phyloP scores from a whole-genome alignment of 2,329 filamentous ascomycete genomes.

The Exserohilum rostratum region DNA sequence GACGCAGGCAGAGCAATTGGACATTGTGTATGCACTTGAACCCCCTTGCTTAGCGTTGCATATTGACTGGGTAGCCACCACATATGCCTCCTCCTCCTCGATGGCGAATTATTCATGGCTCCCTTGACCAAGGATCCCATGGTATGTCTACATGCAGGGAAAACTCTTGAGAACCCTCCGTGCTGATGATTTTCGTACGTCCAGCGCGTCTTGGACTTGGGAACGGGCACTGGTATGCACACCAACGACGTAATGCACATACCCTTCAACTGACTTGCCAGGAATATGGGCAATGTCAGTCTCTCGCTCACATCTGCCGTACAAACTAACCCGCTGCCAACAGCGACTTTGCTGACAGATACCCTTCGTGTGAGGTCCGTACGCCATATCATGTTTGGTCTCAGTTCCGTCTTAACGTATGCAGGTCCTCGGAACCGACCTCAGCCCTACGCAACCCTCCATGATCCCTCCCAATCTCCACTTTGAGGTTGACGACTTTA shows the following conservation, averaged over 20 bases:
- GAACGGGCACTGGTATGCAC: constrained; percentile 46
- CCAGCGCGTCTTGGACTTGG: constrained; percentile 49
- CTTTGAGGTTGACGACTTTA: constrained; percentile 44
- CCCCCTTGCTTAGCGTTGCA: not conserved
- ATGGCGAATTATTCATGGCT: constrained; percentile 30
- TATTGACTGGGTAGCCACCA: constrained; percentile 30
- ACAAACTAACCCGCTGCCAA: constrained; percentile 1
- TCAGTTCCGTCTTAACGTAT: constrained; percentile 17
- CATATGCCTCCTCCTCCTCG: constrained; percentile 32
- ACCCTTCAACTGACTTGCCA: constrained; percentile 20
- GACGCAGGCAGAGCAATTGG: constrained; percentile 46
- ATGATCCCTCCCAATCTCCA: constrained; percentile 41
- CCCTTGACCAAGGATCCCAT: constrained; percentile 29
- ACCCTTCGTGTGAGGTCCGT: constrained; percentile 40
- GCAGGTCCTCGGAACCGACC: constrained; percentile 44
- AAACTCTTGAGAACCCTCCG: not conserved
- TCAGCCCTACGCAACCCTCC: constrained; percentile 49
- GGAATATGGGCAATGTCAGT: constrained; percentile 51
- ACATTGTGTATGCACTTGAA: constrained; percentile 41
- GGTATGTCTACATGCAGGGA: constrained; percentile 12
- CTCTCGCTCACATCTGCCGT: not conserved
- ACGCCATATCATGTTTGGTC: not conserved
- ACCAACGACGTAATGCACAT: not conserved
- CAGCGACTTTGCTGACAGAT: constrained; percentile 49
- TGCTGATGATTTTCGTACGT: constrained; percentile 1